A percentile compares a stretch with the other conserved stretches of the same genome.
Evolutionary conservation across 108 stramenopile species (phyloP).

Genomic region (Skeletonema marinoi): DNA sequence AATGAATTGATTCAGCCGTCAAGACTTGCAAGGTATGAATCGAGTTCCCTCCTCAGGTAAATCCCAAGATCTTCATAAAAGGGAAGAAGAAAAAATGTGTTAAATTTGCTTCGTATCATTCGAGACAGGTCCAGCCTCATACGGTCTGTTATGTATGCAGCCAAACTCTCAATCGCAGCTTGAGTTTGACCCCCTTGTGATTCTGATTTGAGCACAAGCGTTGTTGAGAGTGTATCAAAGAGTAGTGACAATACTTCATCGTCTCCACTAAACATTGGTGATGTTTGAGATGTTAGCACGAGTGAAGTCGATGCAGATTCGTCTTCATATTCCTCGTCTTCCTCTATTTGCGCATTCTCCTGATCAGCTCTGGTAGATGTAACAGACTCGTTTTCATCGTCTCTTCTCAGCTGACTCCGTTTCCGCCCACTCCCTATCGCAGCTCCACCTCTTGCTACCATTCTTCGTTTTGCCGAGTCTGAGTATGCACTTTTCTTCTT

Average conservation of each 20-base stretch:
- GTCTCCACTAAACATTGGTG: constrained; percentile 23
- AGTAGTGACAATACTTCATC: constrained; percentile 24
- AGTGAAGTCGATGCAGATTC: constrained; percentile 5
- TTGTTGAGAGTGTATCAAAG: constrained; percentile 17
- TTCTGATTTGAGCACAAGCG: constrained; percentile 19
- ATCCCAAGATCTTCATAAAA: constrained; percentile 24
- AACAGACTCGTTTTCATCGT: not conserved
- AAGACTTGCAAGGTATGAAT: constrained; percentile 1
- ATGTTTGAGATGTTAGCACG: constrained; percentile 18
- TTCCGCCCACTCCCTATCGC: constrained; percentile 16
- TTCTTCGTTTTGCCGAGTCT: not conserved
- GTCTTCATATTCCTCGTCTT: constrained; percentile 12
- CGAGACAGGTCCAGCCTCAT: constrained; percentile 23
- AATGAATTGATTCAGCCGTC: not conserved
- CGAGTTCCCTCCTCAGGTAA: constrained; percentile 30
- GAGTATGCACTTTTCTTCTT: constrained; percentile 4
- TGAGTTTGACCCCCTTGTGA: constrained; percentile 26
- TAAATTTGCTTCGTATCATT: constrained; percentile 31
- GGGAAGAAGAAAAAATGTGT: constrained; percentile 27
- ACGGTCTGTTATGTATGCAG: constrained; percentile 17
- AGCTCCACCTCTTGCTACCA: constrained; percentile 19
- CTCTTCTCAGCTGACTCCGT: not conserved
- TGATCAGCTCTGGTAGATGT: not conserved
- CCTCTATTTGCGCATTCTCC: constrained; percentile 4
- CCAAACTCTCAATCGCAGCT: constrained; percentile 16